These are phyloP conservation scores for Viridothelium virens DNA, from an alignment of 495 filamentous ascomycete genomes.

Conservation along the genomic window DNA sequence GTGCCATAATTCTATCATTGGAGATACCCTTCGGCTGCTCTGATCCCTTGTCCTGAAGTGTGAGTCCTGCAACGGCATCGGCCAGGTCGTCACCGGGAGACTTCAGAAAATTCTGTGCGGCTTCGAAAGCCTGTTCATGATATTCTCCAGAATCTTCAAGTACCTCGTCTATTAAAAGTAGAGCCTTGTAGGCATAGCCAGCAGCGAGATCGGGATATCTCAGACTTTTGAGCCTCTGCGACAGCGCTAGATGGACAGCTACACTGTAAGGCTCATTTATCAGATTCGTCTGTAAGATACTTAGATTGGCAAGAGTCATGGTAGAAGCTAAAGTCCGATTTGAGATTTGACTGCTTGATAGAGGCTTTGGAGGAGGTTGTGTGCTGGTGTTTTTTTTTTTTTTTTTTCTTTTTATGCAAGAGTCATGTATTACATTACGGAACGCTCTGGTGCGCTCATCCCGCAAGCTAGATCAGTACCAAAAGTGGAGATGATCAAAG, in stretches of 20 bases:
- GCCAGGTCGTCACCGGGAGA: neutral
- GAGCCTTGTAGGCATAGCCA: constrained; percentile 82
- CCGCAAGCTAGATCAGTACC: too few species aligned
- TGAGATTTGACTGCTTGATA: too few species aligned
- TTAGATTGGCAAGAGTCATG: neutral
- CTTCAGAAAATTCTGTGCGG: neutral
- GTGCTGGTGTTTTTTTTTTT: too few species aligned
- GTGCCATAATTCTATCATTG: constrained; percentile 28
- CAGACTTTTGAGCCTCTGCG: constrained; percentile 60
- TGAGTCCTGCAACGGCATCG: neutral
- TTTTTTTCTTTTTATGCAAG: too few species aligned
- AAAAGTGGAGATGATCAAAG: too few species aligned
- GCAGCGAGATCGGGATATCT: constrained; percentile 85
- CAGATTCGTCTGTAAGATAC: neutral
- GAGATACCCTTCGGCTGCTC: neutral
- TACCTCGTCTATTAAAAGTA: constrained; percentile 77
- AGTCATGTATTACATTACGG: too few species aligned
- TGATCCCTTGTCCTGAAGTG: constrained; percentile 7
- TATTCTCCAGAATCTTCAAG: constrained; percentile 58
- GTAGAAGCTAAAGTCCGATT: neutral
- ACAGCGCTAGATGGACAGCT: constrained; percentile 65
- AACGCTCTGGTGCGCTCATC: too few species aligned
- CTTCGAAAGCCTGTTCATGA: constrained; percentile 44
- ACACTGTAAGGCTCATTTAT: constrained; percentile 61
- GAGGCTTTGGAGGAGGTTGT: too few species aligned